These are phyloP conservation scores for Neonectria hederae DNA, from an alignment of 2,329 filamentous ascomycete species.

Conservation along the genomic window DNA sequence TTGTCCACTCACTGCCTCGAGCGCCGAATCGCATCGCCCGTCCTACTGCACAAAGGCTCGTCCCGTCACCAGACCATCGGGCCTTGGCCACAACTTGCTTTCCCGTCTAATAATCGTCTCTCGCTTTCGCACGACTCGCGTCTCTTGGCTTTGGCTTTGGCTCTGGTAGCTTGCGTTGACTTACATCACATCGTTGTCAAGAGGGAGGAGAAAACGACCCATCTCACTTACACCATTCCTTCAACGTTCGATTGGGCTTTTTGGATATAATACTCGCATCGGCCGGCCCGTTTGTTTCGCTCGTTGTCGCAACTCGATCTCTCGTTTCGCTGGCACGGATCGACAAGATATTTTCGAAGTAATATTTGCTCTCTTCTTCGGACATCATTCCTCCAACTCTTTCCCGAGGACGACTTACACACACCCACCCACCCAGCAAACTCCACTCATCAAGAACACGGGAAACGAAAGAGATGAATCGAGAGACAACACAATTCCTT, in stretches of 20 bases:
- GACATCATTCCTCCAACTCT: not conserved
- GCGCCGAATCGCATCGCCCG: slow-evolving; percentile 26
- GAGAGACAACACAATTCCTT: slow-evolving; percentile 22
- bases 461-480: slow-evolving; percentile 1
- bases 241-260: slow-evolving; percentile 11
- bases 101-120: slow-evolving; percentile 10
- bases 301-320: slow-evolving; percentile 5
- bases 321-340: slow-evolving; percentile 15
- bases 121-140: slow-evolving; percentile 21
- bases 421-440: not conserved
- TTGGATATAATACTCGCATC: slow-evolving; percentile 19
- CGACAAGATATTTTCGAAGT: not conserved
- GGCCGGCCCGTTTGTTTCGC: slow-evolving; percentile 16
- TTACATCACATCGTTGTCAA: not conserved
- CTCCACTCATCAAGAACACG: slow-evolving; percentile 13
- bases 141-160: slow-evolving; percentile 17
- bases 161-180: not conserved
- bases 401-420: not conserved
- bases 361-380: not conserved
- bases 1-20: slow-evolving; percentile 34
- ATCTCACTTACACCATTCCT: slow-evolving; percentile 32
- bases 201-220: slow-evolving; percentile 24
- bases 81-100: slow-evolving; percentile 33
- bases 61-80: slow-evolving; percentile 39
- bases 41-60: slow-evolving; percentile 35